Evolutionary conservation across 1,139 yeast genomes (phyloP), one percentile per base, ranked within the genome.

Genomic region (Yamadazyma epiphylla): DNA sequence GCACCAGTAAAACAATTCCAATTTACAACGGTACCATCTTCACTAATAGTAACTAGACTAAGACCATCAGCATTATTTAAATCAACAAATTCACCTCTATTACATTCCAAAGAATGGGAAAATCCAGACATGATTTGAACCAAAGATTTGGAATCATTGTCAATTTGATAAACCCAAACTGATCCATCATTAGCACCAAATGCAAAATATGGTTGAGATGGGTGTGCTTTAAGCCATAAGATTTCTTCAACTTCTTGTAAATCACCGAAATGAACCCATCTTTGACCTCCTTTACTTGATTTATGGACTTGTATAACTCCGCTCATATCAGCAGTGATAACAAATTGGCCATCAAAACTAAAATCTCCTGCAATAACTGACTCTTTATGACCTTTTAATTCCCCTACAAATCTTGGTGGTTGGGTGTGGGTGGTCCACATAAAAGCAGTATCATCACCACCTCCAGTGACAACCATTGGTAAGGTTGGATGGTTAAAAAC

Each of bases 131-230:
- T 80, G 27, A 87, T 60, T 53, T 81, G 86, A 26, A 73, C 81
- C 35, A 80, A 55, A n/a, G 71, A 58, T 32, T 72, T 72, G 28
- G 70, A 57, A 11, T 56, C 51, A 25, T 74, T 74, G 42, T 77
- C 81, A 28, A 88, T 71, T 48, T 82, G 84, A 54, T 87, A 91
- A 19, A 84, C 88, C 95, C 96, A 91, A 10, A 89, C 95, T 0
- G 95, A 81, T 2, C 98, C 97, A 55, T 89, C 96, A 8, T 69
- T 67, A 23, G 89, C 91, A 37, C 98, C 97, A 51, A 87, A 86
- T n/a, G 97, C 96, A 63, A 91, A 86, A 35, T 80, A 74, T 40
- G 81, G 83, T 42, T 58, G 53, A 15, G 66, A 62, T 14, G 96
- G 96, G 56, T 91, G 98, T 31, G 78, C 72, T 22, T 70, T 58